Base-by-base conservation (phyloP, 768 basidiomycete genomes). In the Cystobasidium onofrii region DNA sequence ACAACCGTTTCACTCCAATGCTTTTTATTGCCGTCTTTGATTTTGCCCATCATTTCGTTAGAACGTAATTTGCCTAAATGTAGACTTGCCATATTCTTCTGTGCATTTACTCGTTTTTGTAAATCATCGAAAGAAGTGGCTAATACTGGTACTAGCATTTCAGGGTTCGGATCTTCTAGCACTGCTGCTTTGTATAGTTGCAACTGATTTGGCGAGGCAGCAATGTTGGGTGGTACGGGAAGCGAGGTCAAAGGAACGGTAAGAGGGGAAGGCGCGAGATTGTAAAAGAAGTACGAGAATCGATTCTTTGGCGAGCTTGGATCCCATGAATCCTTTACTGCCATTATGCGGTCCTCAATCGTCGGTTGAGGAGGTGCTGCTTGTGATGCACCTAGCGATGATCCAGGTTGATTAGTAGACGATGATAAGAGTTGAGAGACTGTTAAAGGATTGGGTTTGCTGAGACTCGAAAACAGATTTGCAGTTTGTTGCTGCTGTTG, bases 41-140 rank as follows among this genome's bases (percentile, higher is more conserved):
- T 71, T n/a, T 60, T 55, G 18, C 69, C 69, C 25, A 27, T 43
- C 54, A 71, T 55, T 9, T 60, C 69, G 23, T 61, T 25, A 7
- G 50, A 36, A 10, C 44, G 18, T 36, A 71, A 34, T 29, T 71
- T 71, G 27, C 34, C 55, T 2, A 71, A 34, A 36, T 71, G 69
- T 34, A 55, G 33, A 33, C 31, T 23, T 7, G 69, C 52, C 33
- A 46, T 71, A 25, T 36, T 36, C 55, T 71, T 71, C 54, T 71
- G 69, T n/a, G 44, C 55, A 15, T 71, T 36, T 9, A 60, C 69
- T n/a, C 69, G 52, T 39, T 71, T 71, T 54, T 71, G 69, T 39
- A 71, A 29, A 31, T 71, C 69, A 52, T 71, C 69, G 20, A 71
- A 57, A 33, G 69, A 71, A 10, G 69, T 55, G 4, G 69, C 69